A percentile compares a stretch with the other conserved stretches of the same genome.
phyloP scores from a whole-genome alignment of 2,329 filamentous ascomycete genomes.

The Neobulgaria alba region DNA sequence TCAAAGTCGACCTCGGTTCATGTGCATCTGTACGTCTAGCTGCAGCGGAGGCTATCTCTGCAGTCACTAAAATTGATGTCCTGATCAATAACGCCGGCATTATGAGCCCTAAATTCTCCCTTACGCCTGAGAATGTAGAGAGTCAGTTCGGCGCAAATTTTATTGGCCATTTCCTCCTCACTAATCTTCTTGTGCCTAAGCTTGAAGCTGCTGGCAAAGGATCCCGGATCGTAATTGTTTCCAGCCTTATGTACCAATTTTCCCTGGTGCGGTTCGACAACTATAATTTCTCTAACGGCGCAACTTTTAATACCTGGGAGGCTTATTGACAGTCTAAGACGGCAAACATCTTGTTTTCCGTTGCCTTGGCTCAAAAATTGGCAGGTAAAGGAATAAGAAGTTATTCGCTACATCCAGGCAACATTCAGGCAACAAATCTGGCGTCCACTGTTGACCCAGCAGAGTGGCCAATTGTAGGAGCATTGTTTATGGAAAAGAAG shows the following conservation, averaged over 20 bases:
- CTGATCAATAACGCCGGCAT: conserved; percentile 34
- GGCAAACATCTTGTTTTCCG: conserved; percentile 30
- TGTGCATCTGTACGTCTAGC: conserved; percentile 34
- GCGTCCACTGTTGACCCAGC: no score
- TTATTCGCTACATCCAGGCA: conserved; percentile 14
- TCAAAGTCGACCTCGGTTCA: conserved; percentile 32
- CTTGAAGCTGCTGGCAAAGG: conserved; percentile 7
- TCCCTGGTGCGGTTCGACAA: conserved; percentile 30
- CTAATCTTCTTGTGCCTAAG: conserved; percentile 34
- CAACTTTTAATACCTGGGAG: conserved; percentile 14
- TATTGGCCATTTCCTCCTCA: conserved; percentile 45
- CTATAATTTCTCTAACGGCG: conserved; percentile 26
- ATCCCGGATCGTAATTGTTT: conserved; percentile 30
- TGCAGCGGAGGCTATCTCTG: conserved; percentile 28
- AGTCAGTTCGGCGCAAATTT: conserved; percentile 45
- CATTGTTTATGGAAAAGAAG: no score
- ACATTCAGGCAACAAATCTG: conserved; percentile 1
- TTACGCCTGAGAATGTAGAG: conserved; percentile 39
- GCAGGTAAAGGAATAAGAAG: conserved; percentile 4
- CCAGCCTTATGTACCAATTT: conserved; percentile 31
- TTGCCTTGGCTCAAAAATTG: conserved; percentile 12
- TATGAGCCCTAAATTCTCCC: conserved; percentile 14
- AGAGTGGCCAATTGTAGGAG: no score
- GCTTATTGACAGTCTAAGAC: conserved; percentile 39
- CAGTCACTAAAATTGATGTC: conserved; percentile 31